A percentile compares a stretch with the other conserved stretches of the same genome.
Conservation (phyloP, 164 flowering plant genomes). For the Chimonanthus praecox region DNA sequence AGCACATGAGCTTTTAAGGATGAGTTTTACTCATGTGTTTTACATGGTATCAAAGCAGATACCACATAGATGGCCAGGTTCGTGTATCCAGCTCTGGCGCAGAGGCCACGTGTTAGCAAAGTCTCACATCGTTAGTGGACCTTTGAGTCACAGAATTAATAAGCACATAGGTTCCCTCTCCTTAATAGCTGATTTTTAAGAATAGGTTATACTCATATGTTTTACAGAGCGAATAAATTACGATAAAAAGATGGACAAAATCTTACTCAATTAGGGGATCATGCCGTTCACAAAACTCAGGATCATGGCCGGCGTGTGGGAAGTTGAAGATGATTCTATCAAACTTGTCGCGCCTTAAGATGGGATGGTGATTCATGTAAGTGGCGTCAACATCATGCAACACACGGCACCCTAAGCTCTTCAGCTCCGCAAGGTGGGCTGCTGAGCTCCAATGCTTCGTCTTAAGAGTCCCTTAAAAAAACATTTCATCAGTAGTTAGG, state of each 20-base stretch:
- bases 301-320: conserved; percentile 39
- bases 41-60: too few relatives aligned
- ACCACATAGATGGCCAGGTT: too few relatives aligned
- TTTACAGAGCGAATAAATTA: neutral
- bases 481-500: too few relatives aligned
- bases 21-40: too few relatives aligned
- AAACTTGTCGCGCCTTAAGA: conserved; percentile 13
- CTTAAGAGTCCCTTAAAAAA: neutral
- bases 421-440: conserved; percentile 17
- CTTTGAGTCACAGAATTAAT: too few relatives aligned
- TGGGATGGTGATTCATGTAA: conserved; percentile 18
- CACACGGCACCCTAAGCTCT: conserved; percentile 19
- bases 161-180: neutral
- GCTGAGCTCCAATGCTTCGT: conserved; percentile 7
- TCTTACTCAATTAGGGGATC: conserved; percentile 18
- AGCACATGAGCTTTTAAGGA: too few relatives aligned
- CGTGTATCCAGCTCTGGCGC: neutral
- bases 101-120: neutral
- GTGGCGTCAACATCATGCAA: conserved; percentile 28
- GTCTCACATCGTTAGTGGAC: too few relatives aligned
- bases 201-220: too few relatives aligned
- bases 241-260: too few relatives aligned
- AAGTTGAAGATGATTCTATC: conserved; percentile 43
- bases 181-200: too few relatives aligned
- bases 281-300: conserved; percentile 10